Percentiles rank a stretch among this genome's conserved stretches.
Conservation (phyloP, 1,284 basidiomycete genomes). For the Pseudozyma thailandica region DNA sequence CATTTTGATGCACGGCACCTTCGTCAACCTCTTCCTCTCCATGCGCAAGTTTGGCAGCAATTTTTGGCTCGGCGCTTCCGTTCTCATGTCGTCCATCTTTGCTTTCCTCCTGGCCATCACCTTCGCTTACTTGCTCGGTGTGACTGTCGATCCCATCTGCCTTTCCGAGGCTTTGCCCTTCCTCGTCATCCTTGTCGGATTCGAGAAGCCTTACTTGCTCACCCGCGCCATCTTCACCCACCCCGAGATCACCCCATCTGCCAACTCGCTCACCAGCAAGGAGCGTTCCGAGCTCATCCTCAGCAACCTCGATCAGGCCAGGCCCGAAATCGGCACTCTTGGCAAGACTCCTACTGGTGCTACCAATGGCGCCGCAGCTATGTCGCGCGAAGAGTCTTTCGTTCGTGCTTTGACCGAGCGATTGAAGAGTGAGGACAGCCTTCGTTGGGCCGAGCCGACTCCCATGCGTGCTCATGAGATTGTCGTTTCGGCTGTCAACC, state of each 20-base stretch:
- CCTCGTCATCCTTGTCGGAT: slow-evolving; percentile 95
- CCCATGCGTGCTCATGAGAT: slow-evolving; percentile 80
- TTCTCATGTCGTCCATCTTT: slow-evolving; percentile 84
- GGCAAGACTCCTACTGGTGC: slow-evolving; percentile 32
- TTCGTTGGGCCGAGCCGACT: slow-evolving; percentile 71
- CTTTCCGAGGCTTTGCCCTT: slow-evolving; percentile 96
- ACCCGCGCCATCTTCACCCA: slow-evolving; percentile 90
- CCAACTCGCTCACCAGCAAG: slow-evolving; percentile 20
- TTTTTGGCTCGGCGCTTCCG: slow-evolving; percentile 75
- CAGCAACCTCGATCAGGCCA: slow-evolving; percentile 41
- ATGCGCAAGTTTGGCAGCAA: slow-evolving; percentile 66
- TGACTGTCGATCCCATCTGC: slow-evolving; percentile 90
- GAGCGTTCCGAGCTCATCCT: slow-evolving; percentile 47
- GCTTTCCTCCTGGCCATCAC: slow-evolving; percentile 88
- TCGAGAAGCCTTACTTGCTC: slow-evolving; percentile 94
- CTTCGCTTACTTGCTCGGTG: slow-evolving; percentile 81
- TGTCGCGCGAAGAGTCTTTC: slow-evolving; percentile 59
- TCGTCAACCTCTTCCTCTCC: slow-evolving; percentile 75
- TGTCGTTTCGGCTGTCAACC: slow-evolving; percentile 82
- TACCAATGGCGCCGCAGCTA: slow-evolving; percentile 24
- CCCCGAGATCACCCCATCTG: slow-evolving; percentile 75
- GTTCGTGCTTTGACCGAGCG: slow-evolving; percentile 67
- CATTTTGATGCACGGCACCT: slow-evolving; percentile 93
- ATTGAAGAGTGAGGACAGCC: slow-evolving; percentile 66
- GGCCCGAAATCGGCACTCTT: slow-evolving; percentile 34